Base-by-base conservation (phyloP, 257 asterid genomes). In the Solanum pinnatisectum region DNA sequence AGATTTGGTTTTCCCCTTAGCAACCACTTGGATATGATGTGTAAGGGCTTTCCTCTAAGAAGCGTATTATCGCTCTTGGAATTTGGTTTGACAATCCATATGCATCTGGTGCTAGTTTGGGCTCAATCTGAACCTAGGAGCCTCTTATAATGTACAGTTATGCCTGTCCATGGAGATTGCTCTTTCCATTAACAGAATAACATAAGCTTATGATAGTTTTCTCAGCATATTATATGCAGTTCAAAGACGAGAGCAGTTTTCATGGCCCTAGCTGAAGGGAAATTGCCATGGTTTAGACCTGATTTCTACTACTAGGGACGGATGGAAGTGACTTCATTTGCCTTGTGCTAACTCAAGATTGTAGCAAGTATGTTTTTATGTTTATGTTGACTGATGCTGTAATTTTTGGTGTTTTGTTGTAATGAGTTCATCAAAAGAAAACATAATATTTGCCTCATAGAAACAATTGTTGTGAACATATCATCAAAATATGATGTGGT, bases 131-230 rank as follows among this genome's bases (percentile, higher is more conserved):
- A 63, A 73, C 12, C 27, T 33, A 44, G 90, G 37, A 85, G 89
- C 87, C 89, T 77, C 46, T 88, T 83, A 77, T 78, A 40, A 23
- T 90, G 87, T 86, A 73, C 87, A 90, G 89, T 81, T 83, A 84
- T 86, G 83, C 77, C 87, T 91, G 90, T 83, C 71, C 84, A 39
- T 84, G 39, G 65, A 36, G 83, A 77, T 71, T 46, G 71, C 82
- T 84, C 59, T 77, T 86, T 77, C 49, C 20, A 23, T 78, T 46
- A 84, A 46, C 76, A 76, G 83, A 65, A 86, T 81, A 46, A 81
- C 85, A 30, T 81, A 81, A 81, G 85, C 85, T 81, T 46, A 46
- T 27, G 68, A 81, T 81, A 44, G 85, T 79, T 10, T 44, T 15
- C 85, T 79, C 67, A 79, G 40, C 85, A 79, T 27, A 79, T 79